Percentiles rank a stretch among this genome's conserved stretches.
phyloP scores from a whole-genome alignment of 192 early-diverging fungal species.

The Geranomyces michiganensis region DNA sequence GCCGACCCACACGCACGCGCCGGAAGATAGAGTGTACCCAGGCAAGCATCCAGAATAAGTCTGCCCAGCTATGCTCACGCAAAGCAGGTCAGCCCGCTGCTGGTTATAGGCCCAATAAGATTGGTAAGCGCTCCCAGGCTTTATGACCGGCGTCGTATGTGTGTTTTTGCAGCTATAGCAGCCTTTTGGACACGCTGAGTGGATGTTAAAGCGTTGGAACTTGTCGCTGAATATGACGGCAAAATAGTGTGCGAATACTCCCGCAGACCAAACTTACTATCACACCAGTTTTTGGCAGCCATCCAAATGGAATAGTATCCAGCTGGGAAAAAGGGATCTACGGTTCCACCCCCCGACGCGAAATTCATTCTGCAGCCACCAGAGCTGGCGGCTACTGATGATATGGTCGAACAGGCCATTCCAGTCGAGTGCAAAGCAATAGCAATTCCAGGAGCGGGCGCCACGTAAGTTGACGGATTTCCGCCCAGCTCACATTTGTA shows the following conservation, averaged over 20 bases:
- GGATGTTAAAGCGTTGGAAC: neutral
- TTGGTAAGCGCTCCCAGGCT: neutral
- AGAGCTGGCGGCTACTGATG: too few species aligned
- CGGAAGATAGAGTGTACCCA: neutral
- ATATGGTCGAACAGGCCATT: too few species aligned
- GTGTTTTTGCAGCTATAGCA: neutral
- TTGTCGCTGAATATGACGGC: neutral
- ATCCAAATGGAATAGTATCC: slow-evolving; percentile 11
- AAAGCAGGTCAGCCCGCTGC: slow-evolving; percentile 13
- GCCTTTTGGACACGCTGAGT: neutral
- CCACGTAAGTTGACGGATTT: neutral
- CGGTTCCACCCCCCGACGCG: too few species aligned
- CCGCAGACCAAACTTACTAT: neutral
- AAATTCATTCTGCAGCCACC: too few species aligned
- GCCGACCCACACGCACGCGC: neutral
- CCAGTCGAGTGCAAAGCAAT: too few species aligned
- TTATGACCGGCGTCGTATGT: neutral
- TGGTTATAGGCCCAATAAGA: slow-evolving; percentile 1
- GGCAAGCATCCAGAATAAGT: slow-evolving; percentile 1
- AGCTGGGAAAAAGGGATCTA: too few species aligned
- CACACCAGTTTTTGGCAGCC: slow-evolving; percentile 22
- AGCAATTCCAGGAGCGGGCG: neutral
- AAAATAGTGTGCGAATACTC: neutral
- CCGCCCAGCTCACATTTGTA: slow-evolving; percentile 7
- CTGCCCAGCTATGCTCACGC: neutral